These are phyloP conservation scores for Trichoderma hamatum DNA, from an alignment of 2,329 filamentous ascomycete species.

Conservation along the genomic window DNA sequence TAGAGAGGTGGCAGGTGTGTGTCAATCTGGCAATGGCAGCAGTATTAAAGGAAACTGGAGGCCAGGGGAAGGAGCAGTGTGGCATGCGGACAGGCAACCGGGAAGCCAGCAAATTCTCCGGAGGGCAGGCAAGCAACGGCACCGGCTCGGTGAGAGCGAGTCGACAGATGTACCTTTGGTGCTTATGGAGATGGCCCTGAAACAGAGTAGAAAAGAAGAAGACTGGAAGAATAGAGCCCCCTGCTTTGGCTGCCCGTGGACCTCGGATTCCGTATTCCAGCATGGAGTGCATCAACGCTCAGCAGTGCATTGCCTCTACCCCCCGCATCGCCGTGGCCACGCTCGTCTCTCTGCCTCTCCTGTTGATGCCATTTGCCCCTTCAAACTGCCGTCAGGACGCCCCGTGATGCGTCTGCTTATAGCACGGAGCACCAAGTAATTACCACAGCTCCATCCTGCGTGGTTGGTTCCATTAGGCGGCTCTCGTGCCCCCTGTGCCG, in stretches of 20 bases:
- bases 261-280: background rate
- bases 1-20: background rate
- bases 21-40: background rate
- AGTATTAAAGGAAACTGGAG: background rate
- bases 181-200: background rate
- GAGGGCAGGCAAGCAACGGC: background rate
- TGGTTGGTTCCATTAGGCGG: constrained; percentile 1
- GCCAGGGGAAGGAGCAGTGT: constrained; percentile 13
- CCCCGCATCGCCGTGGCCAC: constrained; percentile 1
- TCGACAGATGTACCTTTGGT: background rate
- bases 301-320: background rate
- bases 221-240: background rate
- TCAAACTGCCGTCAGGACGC: background rate
- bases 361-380: background rate
- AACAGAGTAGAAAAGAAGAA: background rate
- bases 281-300: background rate
- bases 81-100: constrained; percentile 5
- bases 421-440: constrained; percentile 15
- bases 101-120: background rate
- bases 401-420: constrained; percentile 10
- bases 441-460: constrained; percentile 3
- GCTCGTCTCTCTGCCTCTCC: background rate
- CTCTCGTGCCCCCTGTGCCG: constrained; percentile 15
- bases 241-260: background rate
- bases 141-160: constrained; percentile 18